A percentile compares a stretch with the other conserved stretches of the same genome.
These are phyloP conservation scores for Hansfordia pulvinata DNA, from an alignment of 2,329 filamentous ascomycete species.

Conservation along the genomic window DNA sequence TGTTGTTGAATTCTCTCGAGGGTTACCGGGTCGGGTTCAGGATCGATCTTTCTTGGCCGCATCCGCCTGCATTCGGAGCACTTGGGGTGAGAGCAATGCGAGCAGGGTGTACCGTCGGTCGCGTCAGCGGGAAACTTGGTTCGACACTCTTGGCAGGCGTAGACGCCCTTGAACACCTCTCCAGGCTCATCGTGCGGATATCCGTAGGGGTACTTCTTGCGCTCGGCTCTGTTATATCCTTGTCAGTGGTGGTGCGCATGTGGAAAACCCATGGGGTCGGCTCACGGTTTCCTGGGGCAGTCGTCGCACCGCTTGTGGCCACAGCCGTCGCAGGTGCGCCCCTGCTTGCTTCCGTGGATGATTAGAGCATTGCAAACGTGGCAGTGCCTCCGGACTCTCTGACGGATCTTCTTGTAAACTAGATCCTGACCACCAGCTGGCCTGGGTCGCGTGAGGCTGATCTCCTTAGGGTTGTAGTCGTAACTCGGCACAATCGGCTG, in stretches of 20 bases:
- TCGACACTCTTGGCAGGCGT: conserved; percentile 50
- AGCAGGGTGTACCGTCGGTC: conserved; percentile 39
- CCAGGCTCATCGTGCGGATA: conserved; percentile 55
- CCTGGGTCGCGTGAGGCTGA: conserved; percentile 47
- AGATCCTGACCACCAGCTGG: conserved; percentile 57
- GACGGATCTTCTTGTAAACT: conserved; percentile 55
- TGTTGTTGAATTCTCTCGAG: neutral
- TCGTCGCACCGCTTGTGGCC: conserved; percentile 63
- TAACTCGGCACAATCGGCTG: conserved; percentile 37
- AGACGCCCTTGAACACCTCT: conserved; percentile 33
- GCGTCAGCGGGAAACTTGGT: conserved; percentile 37
- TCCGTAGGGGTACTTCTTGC: conserved; percentile 54
- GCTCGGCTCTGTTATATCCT: conserved; percentile 38
- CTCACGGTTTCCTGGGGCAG: conserved; percentile 70
- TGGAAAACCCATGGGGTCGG: conserved; percentile 11
- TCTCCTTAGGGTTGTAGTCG: conserved; percentile 30
- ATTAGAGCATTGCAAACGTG: conserved; percentile 61
- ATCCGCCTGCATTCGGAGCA: conserved; percentile 45
- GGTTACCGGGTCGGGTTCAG: neutral
- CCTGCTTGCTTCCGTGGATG: conserved; percentile 32
- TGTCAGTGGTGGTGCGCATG: conserved; percentile 1
- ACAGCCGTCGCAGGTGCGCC: conserved; percentile 48
- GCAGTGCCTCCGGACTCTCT: conserved; percentile 63
- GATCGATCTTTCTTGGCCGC: conserved; percentile 37
- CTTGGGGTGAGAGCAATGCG: conserved; percentile 45